A percentile compares a stretch with the other conserved stretches of the same genome.
These are phyloP conservation scores for Xylariaceae sp. DNA, from an alignment of 2,329 filamentous ascomycete genomes.

Conservation along the genomic window DNA sequence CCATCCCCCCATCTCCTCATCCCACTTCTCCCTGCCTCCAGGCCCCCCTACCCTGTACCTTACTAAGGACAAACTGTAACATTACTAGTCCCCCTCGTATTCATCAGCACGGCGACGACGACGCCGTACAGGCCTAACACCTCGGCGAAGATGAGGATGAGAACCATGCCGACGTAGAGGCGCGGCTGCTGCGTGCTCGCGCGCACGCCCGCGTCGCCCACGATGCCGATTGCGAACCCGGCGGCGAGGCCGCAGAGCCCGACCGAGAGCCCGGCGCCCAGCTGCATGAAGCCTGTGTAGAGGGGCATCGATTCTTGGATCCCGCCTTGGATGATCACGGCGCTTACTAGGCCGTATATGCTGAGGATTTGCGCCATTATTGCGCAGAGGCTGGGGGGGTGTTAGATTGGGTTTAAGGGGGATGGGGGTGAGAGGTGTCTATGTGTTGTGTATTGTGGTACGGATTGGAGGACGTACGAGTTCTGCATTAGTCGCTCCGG, in stretches of 20 bases:
- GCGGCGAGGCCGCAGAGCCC: slow-evolving; percentile 45
- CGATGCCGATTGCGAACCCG: slow-evolving; percentile 46
- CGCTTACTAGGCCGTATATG: slow-evolving; percentile 46
- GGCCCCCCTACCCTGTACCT: too few relatives aligned
- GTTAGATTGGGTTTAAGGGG: not conserved
- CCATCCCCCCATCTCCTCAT: too few relatives aligned
- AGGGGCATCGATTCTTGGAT: slow-evolving; percentile 42
- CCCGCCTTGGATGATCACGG: slow-evolving; percentile 43
- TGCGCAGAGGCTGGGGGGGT: slow-evolving; percentile 34
- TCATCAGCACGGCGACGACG: slow-evolving; percentile 47
- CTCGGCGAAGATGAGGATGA: slow-evolving; percentile 48
- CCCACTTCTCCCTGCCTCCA: too few relatives aligned
- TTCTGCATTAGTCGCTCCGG: slow-evolving; percentile 46
- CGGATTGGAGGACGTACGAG: slow-evolving; percentile 32
- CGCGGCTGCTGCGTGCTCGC: slow-evolving; percentile 47
- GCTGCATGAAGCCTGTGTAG: slow-evolving; percentile 43
- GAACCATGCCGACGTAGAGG: slow-evolving; percentile 46
- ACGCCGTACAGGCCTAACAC: slow-evolving; percentile 37
- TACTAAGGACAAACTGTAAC: slow-evolving; percentile 40
- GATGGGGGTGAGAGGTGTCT: not conserved
- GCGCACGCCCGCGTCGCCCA: slow-evolving; percentile 46
- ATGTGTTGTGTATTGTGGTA: not conserved
- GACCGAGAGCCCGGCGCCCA: slow-evolving; percentile 43
- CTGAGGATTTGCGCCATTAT: slow-evolving; percentile 49
- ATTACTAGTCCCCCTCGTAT: slow-evolving; percentile 40